Evolutionary conservation across 2,329 filamentous ascomycete species (phyloP).

Genomic region (Fusarium austroafricanum): DNA sequence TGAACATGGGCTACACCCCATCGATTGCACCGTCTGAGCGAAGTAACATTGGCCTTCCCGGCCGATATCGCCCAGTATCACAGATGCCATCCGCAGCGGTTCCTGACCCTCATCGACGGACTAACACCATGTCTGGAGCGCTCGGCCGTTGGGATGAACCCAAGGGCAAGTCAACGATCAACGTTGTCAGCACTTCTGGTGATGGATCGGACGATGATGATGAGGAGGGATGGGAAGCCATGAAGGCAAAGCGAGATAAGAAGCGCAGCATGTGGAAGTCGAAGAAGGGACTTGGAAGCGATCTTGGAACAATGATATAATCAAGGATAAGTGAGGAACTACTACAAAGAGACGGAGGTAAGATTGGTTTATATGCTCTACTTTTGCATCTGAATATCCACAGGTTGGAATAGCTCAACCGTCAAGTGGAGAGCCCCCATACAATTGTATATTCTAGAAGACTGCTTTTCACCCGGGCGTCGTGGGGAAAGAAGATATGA

Average conservation of each 20-base stretch:
- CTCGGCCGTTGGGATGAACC: constrained; percentile 48
- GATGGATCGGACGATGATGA: constrained; percentile 68
- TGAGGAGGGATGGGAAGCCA: constrained; percentile 76
- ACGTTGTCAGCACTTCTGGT: constrained; percentile 54
- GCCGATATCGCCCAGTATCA: constrained; percentile 90
- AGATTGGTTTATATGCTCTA: constrained; percentile 47
- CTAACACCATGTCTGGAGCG: constrained; percentile 51
- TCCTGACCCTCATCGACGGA: constrained; percentile 48
- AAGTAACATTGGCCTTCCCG: constrained; percentile 90
- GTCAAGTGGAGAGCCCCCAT: constrained; percentile 26
- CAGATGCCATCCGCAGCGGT: constrained; percentile 60
- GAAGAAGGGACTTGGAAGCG: constrained; percentile 66
- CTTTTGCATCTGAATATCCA: constrained; percentile 45
- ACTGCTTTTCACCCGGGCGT: constrained; percentile 45
- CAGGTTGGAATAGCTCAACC: constrained; percentile 39
- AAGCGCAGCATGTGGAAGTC: constrained; percentile 74
- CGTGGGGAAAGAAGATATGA: constrained; percentile 44
- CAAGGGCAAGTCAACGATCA: constrained; percentile 52
- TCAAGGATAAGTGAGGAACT: constrained; percentile 22
- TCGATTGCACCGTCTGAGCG: constrained; percentile 96
- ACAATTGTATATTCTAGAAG: constrained; percentile 49
- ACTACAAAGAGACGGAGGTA: constrained; percentile 39
- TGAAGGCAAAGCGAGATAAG: constrained; percentile 76
- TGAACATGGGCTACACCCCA: constrained; percentile 76
- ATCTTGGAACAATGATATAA: constrained; percentile 62